Evolutionary conservation across 202 grass and related monocot genomes (phyloP).

Genomic region (Musa balbisiana): DNA sequence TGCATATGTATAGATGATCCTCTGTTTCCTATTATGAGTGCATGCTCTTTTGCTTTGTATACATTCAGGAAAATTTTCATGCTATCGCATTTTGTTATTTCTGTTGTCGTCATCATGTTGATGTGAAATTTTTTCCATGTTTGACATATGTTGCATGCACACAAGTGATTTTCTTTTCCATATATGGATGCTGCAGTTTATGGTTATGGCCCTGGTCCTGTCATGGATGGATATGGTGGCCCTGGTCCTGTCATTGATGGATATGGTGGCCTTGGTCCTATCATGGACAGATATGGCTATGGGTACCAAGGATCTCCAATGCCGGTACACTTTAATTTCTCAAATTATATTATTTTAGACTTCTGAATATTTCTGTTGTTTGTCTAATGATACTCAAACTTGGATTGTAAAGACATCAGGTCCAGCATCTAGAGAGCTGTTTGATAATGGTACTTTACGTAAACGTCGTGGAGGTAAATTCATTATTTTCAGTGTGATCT

Average conservation of each 20-base stretch:
- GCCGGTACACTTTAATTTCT: constrained; percentile 44
- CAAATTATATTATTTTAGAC: constrained; percentile 7
- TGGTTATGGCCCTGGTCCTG: constrained; percentile 62
- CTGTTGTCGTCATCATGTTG: no score
- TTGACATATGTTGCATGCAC: background rate
- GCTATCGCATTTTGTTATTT: no score
- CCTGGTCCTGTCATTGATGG: constrained; percentile 49
- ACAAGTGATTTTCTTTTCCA: constrained; percentile 18
- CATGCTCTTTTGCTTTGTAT: background rate
- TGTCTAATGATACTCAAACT: constrained; percentile 18
- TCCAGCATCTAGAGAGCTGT: constrained; percentile 51
- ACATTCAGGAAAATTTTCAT: no score
- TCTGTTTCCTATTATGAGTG: background rate
- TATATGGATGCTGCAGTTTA: constrained; percentile 34
- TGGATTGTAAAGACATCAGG: constrained; percentile 54
- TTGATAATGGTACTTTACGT: constrained; percentile 68
- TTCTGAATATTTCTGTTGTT: constrained; percentile 10
- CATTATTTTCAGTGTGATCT: background rate
- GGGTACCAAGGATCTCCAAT: constrained; percentile 86
- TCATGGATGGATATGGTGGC: constrained; percentile 52
- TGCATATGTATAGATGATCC: background rate
- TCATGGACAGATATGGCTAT: constrained; percentile 62
- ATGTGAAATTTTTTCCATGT: no score
- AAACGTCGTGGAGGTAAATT: constrained; percentile 83
- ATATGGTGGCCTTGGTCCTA: constrained; percentile 55